Percentiles rank a stretch among this genome's conserved stretches.
Evolutionary conservation across 805 yeast species (phyloP).

Genomic region (Yamadazyma philogaea): DNA sequence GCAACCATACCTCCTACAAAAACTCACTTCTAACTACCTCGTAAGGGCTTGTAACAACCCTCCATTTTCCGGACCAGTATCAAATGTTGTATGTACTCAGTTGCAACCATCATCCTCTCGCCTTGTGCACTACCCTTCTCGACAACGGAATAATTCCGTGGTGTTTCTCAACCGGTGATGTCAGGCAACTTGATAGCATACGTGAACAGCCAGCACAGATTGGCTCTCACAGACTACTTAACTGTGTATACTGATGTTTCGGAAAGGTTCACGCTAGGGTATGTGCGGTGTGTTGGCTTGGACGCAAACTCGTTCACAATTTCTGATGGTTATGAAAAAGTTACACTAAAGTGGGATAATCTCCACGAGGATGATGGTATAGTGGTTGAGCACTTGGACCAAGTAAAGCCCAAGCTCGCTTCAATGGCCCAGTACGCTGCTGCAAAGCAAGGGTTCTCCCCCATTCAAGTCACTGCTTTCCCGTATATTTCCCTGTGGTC

Average conservation of each 20-base stretch:
- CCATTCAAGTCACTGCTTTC: slow-evolving; percentile 44
- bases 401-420: slow-evolving; percentile 48
- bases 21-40: too few relatives aligned
- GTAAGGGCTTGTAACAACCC: too few relatives aligned
- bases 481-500: slow-evolving; percentile 39
- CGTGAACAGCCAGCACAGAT: slow-evolving; percentile 75
- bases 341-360: slow-evolving; percentile 27
- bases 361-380: slow-evolving; percentile 26
- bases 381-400: slow-evolving; percentile 26
- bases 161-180: neutral
- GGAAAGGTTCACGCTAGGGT: slow-evolving; percentile 37
- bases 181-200: slow-evolving; percentile 19
- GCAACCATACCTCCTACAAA: too few relatives aligned
- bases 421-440: slow-evolving; percentile 79
- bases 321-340: slow-evolving; percentile 15
- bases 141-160: too few relatives aligned
- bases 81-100: too few relatives aligned
- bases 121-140: neutral
- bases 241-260: slow-evolving; percentile 58
- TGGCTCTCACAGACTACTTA: slow-evolving; percentile 71
- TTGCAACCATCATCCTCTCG: too few relatives aligned
- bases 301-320: slow-evolving; percentile 24
- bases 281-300: slow-evolving; percentile 24
- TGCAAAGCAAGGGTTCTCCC: slow-evolving; percentile 54
- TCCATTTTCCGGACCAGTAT: too few relatives aligned